phyloP scores from a whole-genome alignment of 495 filamentous ascomycete genomes.

The Neurospora sp. region DNA sequence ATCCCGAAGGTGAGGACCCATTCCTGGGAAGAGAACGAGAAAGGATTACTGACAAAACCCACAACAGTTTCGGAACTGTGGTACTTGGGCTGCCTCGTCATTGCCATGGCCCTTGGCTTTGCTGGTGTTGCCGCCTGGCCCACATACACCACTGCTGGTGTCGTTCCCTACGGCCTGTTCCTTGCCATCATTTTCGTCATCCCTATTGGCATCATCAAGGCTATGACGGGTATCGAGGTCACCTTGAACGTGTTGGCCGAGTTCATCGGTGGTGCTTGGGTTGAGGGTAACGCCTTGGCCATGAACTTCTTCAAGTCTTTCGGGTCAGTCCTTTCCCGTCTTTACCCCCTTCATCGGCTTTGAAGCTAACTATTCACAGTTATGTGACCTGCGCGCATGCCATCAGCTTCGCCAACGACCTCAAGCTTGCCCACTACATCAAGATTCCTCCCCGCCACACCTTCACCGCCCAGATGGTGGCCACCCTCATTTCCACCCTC shows the following conservation, averaged over 20 bases:
- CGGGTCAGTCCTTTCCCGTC: constrained; percentile 5
- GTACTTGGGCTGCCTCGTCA: constrained; percentile 26
- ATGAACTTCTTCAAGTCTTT: constrained; percentile 38
- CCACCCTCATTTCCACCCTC: constrained; percentile 29
- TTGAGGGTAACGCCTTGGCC: constrained; percentile 32
- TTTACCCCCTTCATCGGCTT: not conserved
- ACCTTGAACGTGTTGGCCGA: constrained; percentile 36
- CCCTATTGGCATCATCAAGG: constrained; percentile 32
- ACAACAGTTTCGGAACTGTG: constrained; percentile 30
- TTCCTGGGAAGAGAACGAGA: not conserved
- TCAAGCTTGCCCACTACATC: constrained; percentile 37
- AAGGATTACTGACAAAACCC: not conserved
- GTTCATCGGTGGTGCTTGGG: constrained; percentile 34
- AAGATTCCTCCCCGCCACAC: constrained; percentile 34
- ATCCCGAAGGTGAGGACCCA: constrained; percentile 16
- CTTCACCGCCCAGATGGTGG: constrained; percentile 35
- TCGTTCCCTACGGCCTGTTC: constrained; percentile 33
- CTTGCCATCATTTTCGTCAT: constrained; percentile 34
- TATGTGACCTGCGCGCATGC: constrained; percentile 34
- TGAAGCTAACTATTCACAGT: not conserved
- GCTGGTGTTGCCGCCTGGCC: constrained; percentile 28
- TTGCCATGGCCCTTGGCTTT: constrained; percentile 26
- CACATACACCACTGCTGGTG: constrained; percentile 30
- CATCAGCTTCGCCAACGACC: constrained; percentile 27
- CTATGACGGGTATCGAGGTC: constrained; percentile 34